Conservation (phyloP, 768 basidiomycete genomes). For the Hypholoma fasciculare region DNA sequence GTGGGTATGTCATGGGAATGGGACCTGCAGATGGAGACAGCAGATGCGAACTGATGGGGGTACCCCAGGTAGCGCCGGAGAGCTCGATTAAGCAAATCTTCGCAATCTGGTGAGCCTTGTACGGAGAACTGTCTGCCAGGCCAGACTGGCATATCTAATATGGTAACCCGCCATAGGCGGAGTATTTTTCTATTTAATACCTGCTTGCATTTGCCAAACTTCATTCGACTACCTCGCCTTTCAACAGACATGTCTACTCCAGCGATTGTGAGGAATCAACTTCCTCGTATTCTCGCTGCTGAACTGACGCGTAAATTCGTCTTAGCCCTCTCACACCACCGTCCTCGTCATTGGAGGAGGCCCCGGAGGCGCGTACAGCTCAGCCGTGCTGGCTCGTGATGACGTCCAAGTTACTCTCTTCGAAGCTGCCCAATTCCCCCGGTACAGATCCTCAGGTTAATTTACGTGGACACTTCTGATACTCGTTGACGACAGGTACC, state of each 20-base stretch:
- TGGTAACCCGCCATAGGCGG: neutral
- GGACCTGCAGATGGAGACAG: no score
- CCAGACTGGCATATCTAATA: neutral
- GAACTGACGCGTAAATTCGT: neutral
- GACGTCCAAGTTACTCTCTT: constrained; percentile 37
- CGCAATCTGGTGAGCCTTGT: neutral
- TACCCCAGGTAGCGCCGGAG: constrained; percentile 1
- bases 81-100: neutral
- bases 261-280: neutral
- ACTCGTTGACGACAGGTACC: constrained; percentile 20
- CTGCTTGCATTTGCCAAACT: neutral
- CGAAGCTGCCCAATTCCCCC: constrained; percentile 45
- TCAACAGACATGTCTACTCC: neutral
- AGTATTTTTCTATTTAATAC: neutral
- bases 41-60: neutral
- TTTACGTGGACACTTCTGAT: no score
- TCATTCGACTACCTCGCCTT: neutral
- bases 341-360: constrained; percentile 46
- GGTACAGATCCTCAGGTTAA: constrained; percentile 12
- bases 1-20: neutral
- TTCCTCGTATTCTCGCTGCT: neutral
- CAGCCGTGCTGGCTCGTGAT: constrained; percentile 42
- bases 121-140: neutral
- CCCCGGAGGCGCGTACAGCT: constrained; percentile 48
- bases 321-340: constrained; percentile 18